These are phyloP conservation scores for Hamigera avellanea DNA, from an alignment of 495 filamentous ascomycete species.

Conservation along the genomic window DNA sequence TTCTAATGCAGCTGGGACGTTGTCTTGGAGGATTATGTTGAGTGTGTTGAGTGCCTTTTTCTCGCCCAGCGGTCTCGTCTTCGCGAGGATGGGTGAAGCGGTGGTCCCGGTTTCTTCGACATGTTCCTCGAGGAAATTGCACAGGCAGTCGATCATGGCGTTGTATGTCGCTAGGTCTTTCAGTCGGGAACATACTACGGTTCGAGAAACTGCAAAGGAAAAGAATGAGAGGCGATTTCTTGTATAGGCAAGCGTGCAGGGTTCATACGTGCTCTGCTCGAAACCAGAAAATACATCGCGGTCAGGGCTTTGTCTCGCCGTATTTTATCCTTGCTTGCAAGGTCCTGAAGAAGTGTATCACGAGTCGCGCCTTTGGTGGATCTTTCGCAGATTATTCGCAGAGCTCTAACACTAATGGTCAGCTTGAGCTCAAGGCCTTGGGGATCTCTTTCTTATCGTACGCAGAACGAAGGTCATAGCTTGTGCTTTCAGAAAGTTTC, in stretches of 20 bases:
- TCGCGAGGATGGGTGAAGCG: conserved; percentile 31
- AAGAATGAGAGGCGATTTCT: too few species aligned
- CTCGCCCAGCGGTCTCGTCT: conserved; percentile 31
- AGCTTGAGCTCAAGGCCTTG: neutral
- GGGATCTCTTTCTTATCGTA: conserved; percentile 15
- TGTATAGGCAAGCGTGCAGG: neutral
- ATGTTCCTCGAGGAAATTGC: conserved; percentile 35
- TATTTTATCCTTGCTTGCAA: conserved; percentile 24
- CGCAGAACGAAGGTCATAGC: conserved; percentile 39
- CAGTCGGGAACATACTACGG: conserved; percentile 26
- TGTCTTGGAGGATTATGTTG: conserved; percentile 26
- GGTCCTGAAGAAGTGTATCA: conserved; percentile 28
- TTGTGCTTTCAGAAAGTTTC: conserved; percentile 37
- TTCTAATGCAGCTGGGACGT: conserved; percentile 26
- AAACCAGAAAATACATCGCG: conserved; percentile 33
- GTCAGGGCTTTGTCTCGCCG: conserved; percentile 27
- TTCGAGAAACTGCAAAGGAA: conserved; percentile 25
- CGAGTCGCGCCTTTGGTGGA: conserved; percentile 30
- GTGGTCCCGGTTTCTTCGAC: conserved; percentile 23
- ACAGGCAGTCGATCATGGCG: conserved; percentile 35
- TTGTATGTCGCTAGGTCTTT: conserved; percentile 27
- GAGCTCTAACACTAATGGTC: conserved; percentile 18
- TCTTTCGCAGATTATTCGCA: conserved; percentile 39
- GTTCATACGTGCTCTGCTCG: conserved; percentile 28
- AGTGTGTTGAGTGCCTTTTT: conserved; percentile 29